These are phyloP conservation scores for Termitomyces sp. DNA, from an alignment of 768 basidiomycete genomes.

Conservation along the genomic window DNA sequence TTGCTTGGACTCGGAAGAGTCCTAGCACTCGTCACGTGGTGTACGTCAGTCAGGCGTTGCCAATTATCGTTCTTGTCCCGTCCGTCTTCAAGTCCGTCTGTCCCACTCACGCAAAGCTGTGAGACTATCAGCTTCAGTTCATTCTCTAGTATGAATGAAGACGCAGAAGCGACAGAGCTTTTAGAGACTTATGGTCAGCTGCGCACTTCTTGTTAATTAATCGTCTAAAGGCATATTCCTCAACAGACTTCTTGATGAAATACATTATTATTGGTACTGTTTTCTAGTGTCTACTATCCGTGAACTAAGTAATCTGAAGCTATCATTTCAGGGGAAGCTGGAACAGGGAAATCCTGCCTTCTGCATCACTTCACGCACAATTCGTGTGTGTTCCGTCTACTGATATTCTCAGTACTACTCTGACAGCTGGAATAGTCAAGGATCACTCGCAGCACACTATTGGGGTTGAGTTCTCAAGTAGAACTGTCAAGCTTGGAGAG, in stretches of 20 bases:
- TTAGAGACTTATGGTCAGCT: slow-evolving; percentile 87
- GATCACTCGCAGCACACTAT: slow-evolving; percentile 97
- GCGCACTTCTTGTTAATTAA: background rate
- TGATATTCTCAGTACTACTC: background rate
- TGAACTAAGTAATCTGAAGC: slow-evolving; percentile 12
- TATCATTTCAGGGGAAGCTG: slow-evolving; percentile 76
- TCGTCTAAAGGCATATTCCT: slow-evolving; percentile 15
- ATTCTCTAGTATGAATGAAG: slow-evolving; percentile 57
- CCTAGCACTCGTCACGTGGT: slow-evolving; percentile 8
- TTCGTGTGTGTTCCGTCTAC: slow-evolving; percentile 65
- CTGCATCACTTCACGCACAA: slow-evolving; percentile 97
- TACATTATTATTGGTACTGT: slow-evolving; percentile 89
- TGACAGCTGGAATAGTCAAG: slow-evolving; percentile 62
- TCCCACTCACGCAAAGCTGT: slow-evolving; percentile 10
- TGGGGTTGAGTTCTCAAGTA: slow-evolving; percentile 96
- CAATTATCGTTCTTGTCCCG: background rate
- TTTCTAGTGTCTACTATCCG: slow-evolving; percentile 5
- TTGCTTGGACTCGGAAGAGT: background rate
- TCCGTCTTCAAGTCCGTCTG: background rate
- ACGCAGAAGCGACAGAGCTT: slow-evolving; percentile 86
- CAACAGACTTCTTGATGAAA: slow-evolving; percentile 95
- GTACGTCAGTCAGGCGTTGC: background rate
- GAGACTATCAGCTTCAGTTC: slow-evolving; percentile 4
- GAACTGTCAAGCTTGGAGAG: slow-evolving; percentile 90
- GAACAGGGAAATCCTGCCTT: slow-evolving; percentile 95